phyloP scores from a whole-genome alignment of 2,329 filamentous ascomycete genomes.

The Talaromyces sp. region DNA sequence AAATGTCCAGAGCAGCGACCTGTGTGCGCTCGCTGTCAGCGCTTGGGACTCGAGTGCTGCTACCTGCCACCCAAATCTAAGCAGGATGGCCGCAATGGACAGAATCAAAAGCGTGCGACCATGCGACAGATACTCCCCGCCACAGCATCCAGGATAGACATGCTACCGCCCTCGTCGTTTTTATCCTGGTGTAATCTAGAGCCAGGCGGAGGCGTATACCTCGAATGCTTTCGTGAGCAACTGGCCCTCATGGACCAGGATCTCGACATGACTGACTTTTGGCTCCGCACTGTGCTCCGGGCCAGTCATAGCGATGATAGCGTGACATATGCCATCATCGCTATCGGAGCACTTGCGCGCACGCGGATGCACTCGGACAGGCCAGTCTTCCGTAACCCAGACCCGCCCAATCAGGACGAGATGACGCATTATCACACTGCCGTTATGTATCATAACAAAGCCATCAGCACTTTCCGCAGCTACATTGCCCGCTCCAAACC shows the following conservation, averaged over 20 bases:
- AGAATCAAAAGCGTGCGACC: background rate
- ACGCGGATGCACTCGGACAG: background rate
- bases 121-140: background rate
- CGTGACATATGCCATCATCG: conserved; percentile 1
- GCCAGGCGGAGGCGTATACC: conserved; percentile 1
- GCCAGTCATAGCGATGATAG: conserved; percentile 2
- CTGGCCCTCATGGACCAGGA: conserved; percentile 5
- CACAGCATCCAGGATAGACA: background rate
- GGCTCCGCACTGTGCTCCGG: conserved; percentile 8
- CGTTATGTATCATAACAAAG: background rate
- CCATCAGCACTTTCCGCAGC: conserved; percentile 3
- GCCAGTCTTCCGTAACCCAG: background rate
- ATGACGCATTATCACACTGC: background rate
- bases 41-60: background rate
- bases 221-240: conserved; percentile 2
- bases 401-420: background rate
- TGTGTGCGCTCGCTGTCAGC: conserved; percentile 7
- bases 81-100: background rate
- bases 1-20: conserved; percentile 10
- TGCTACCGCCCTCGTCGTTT: background rate
- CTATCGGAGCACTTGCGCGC: conserved; percentile 1
- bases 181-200: background rate
- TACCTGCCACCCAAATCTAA: background rate
- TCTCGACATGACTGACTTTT: conserved; percentile 9
- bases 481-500: background rate